phyloP scores from a whole-genome alignment of 2,329 filamentous ascomycete species.

The Talaromyces sp. region DNA sequence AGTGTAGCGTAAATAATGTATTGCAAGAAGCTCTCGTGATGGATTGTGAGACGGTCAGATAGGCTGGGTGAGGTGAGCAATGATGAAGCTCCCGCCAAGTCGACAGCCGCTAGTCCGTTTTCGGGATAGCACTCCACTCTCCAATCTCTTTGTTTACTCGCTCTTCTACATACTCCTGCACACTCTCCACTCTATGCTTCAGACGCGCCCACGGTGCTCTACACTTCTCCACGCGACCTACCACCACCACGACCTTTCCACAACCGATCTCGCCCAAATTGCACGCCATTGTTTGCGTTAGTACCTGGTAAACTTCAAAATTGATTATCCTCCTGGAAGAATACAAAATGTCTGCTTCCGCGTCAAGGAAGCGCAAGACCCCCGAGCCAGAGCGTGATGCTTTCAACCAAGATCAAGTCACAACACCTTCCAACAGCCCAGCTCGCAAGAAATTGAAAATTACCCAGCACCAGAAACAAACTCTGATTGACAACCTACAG shows the following conservation, averaged over 20 bases:
- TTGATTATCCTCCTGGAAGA: neutral
- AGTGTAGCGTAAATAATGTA: neutral
- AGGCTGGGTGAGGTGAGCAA: neutral
- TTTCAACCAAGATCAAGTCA: conserved; percentile 48
- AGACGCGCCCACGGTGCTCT: conserved; percentile 8
- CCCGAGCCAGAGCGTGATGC: conserved; percentile 32
- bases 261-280: neutral
- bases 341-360: conserved; percentile 35
- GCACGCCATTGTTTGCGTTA: too few relatives aligned
- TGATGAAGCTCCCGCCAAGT: conserved; percentile 15
- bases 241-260: neutral
- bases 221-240: conserved; percentile 7
- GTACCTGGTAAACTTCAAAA: too few relatives aligned
- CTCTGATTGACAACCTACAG: conserved; percentile 82
- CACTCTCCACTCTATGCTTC: conserved; percentile 1
- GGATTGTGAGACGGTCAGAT: neutral
- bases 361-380: conserved; percentile 40
- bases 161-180: neutral
- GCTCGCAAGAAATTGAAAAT: conserved; percentile 63
- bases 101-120: conserved; percentile 6
- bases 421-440: conserved; percentile 54
- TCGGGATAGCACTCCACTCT: neutral
- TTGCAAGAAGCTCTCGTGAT: neutral
- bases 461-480: conserved; percentile 73
- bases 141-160: conserved; percentile 8